Percentiles rank a stretch among this genome's conserved stretches.
Conservation (phyloP, 192 early-diverging fungal species). For the Nowakowskiella sp. region DNA sequence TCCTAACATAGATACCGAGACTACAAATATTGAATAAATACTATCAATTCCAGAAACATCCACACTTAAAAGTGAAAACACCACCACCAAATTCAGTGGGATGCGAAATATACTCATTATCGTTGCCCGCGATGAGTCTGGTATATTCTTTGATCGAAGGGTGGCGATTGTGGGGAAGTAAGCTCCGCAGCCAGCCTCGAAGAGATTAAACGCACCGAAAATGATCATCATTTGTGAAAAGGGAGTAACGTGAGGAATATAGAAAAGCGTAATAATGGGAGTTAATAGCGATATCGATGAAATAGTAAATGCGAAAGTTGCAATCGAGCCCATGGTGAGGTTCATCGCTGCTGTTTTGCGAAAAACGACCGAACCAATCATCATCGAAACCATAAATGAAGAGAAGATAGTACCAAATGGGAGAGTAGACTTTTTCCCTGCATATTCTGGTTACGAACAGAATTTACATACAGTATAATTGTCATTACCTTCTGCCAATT, state of each 20-base stretch:
- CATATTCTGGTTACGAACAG: no score
- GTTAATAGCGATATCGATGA: no score
- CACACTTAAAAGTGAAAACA: constrained; percentile 24
- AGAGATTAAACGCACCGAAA: constrained; percentile 34
- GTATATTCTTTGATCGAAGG: constrained; percentile 26
- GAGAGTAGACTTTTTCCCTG: constrained; percentile 2
- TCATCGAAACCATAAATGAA: constrained; percentile 42
- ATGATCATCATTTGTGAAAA: constrained; percentile 10
- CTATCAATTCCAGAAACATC: no score
- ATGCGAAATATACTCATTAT: constrained; percentile 43
- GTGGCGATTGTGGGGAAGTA: constrained; percentile 41
- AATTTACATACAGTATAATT: no score
- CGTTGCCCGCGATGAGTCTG: constrained; percentile 35
- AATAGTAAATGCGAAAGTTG: constrained; percentile 11
- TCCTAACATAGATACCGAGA: no score
- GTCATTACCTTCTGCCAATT: no score
- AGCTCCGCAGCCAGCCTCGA: constrained; percentile 33
- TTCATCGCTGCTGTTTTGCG: constrained; percentile 1
- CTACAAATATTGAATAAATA: no score
- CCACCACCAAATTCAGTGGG: constrained; percentile 45
- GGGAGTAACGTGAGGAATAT: not conserved
- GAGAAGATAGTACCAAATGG: constrained; percentile 45
- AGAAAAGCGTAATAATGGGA: no score
- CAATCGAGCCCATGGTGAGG: constrained; percentile 19
- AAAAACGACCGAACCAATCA: constrained; percentile 37